Base-by-base conservation (phyloP, 352 stramenopile species). In the Phytophthora pluvialis region DNA sequence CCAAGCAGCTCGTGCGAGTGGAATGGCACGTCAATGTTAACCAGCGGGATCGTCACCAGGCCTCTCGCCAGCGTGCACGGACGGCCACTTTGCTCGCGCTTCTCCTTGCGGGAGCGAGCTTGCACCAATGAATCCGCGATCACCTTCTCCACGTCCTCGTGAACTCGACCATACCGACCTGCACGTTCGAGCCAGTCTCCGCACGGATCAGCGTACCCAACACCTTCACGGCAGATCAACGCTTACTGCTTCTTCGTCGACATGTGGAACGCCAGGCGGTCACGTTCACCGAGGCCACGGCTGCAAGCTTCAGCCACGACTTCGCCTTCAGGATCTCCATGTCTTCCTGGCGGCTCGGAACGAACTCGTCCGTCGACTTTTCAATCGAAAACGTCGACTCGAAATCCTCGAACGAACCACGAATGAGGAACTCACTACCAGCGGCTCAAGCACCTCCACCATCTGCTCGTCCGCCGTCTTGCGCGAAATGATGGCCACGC, bases 1-100 rank as follows among this genome's bases (percentile, higher is more conserved):
- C 73, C 71, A n/a, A 94, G 81, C 8, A 97, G 76, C 66, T 93
- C 81, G 39, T 81, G 65, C 25, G 88, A 96, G 67, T 97, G 89
- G 73, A 97, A 97, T n/a, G 89, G 89, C 18, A 97, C 88, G 49
- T 97, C 89, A 49, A 97, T 95, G 25, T 88, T 88, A n/a, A 81
- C 73, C 12, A 97, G 80, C 44, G 89, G 89, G 39, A 97, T 95
- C 0, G 89, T 97, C n/a, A 88, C 85, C 9, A 77, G 56, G 4
- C 89, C 86, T 73, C 81, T 75, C 7, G 86, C 40, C 11, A 95
- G 62, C 1, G 65, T 78, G 42, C 93, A 92, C 25, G 75, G 75
- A 71, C 83, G 80, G n/a, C 83, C 80, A 26, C 48, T 62, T 46
- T 78, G 73, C 6, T 77, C 60, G 38, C 66, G 73, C 47, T 88